Percentiles rank a stretch among this genome's conserved stretches.
Evolutionary conservation across 345 rosid genomes (phyloP).

Genomic region (Sisymbrium irio): DNA sequence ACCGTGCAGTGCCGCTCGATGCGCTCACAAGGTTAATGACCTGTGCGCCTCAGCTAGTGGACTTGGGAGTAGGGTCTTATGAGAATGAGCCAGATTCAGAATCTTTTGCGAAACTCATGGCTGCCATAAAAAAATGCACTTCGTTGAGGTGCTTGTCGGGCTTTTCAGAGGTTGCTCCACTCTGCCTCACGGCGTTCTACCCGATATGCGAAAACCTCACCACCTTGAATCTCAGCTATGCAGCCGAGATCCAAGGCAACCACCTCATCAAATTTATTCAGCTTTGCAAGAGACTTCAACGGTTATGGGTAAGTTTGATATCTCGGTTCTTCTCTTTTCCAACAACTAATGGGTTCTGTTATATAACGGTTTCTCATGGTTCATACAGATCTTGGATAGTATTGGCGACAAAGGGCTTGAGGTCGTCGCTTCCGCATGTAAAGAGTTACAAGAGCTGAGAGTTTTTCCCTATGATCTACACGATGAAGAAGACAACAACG

Average conservation of each 20-base stretch:
- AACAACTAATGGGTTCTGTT: neutral
- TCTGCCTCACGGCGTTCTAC: slow-evolving; percentile 60
- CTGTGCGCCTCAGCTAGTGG: slow-evolving; percentile 67
- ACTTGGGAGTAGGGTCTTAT: slow-evolving; percentile 89
- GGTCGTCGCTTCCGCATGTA: slow-evolving; percentile 74
- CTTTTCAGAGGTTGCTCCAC: slow-evolving; percentile 70
- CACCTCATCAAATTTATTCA: slow-evolving; percentile 62
- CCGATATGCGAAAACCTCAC: slow-evolving; percentile 57
- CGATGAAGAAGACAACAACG: slow-evolving; percentile 45
- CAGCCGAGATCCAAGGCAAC: slow-evolving; percentile 62
- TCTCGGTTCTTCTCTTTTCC: neutral
- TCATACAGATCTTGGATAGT: slow-evolving; percentile 77
- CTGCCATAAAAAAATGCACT: slow-evolving; percentile 48
- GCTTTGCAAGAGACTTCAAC: slow-evolving; percentile 68
- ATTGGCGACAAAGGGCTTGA: slow-evolving; percentile 88
- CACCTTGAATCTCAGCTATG: slow-evolving; percentile 83
- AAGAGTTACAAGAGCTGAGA: slow-evolving; percentile 80
- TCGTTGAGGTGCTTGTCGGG: slow-evolving; percentile 81
- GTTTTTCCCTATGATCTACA: slow-evolving; percentile 83
- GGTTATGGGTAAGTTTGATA: slow-evolving; percentile 70
- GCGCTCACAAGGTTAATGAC: slow-evolving; percentile 58
- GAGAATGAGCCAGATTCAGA: slow-evolving; percentile 65
- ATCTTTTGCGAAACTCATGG: slow-evolving; percentile 44
- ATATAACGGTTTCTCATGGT: neutral
- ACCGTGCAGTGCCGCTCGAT: slow-evolving; percentile 76